phyloP scores from a whole-genome alignment of 2,329 filamentous ascomycete species.

The Hawksworthiomyces lignivorus region DNA sequence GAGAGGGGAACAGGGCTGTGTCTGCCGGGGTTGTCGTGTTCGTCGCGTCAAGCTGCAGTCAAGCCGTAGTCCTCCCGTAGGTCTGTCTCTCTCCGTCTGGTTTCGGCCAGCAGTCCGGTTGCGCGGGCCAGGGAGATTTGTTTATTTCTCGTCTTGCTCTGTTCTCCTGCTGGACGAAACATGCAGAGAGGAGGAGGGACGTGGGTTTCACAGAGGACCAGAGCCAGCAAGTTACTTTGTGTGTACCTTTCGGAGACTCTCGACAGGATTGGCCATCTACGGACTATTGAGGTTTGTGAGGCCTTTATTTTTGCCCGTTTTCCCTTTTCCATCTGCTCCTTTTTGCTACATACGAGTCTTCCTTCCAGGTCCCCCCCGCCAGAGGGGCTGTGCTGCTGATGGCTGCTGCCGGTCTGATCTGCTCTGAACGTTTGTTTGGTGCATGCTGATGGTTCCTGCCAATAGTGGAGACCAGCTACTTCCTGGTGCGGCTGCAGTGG shows the following conservation, averaged over 20 bases:
- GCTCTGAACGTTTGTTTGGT: conserved; percentile 4
- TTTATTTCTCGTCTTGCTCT: too few relatives aligned
- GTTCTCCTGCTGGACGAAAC: conserved; percentile 1
- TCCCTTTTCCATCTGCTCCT: too few relatives aligned
- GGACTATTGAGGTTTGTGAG: conserved; percentile 1
- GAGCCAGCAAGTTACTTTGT: too few relatives aligned
- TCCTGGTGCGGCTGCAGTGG: conserved; percentile 2
- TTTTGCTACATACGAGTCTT: too few relatives aligned
- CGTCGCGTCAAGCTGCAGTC: too few relatives aligned
- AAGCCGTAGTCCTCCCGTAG: not conserved
- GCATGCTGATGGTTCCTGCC: conserved; percentile 2
- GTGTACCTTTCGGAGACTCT: too few relatives aligned
- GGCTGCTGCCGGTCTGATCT: conserved; percentile 1
- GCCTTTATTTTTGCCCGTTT: conserved; percentile 2
- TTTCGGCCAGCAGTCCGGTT: conserved; percentile 5
- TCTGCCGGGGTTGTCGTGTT: too few relatives aligned
- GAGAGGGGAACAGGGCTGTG: too few relatives aligned
- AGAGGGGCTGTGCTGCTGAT: conserved; percentile 8
- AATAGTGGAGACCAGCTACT: conserved; percentile 5
- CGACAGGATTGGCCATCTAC: not conserved
- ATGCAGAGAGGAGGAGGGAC: not conserved
- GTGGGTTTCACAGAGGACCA: too few relatives aligned
- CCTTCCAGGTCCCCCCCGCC: conserved; percentile 1
- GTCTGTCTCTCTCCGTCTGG: conserved; percentile 1
- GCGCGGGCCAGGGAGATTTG: too few relatives aligned